Conservation (phyloP, 208 protist species). For the Trichomonas vaginalis region DNA sequence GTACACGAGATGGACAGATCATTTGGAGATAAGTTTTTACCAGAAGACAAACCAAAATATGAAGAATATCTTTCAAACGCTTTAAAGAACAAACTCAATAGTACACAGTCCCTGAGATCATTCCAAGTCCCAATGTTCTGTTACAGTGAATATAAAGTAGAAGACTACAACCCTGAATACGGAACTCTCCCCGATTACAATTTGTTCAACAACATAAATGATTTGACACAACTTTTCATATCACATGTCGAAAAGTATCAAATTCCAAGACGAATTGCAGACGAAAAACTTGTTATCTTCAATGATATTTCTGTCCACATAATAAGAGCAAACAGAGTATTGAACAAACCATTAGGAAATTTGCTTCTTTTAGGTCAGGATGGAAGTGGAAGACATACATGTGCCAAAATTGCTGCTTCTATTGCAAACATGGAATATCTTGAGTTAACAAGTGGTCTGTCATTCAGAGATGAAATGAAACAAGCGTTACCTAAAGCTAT, state of each 20-base stretch:
- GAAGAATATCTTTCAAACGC: background rate
- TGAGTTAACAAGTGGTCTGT: slow-evolving; percentile 49
- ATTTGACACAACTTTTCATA: background rate
- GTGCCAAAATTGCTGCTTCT: slow-evolving; percentile 72
- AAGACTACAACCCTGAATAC: background rate
- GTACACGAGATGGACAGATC: slow-evolving; percentile 85
- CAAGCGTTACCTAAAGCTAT: slow-evolving; percentile 46
- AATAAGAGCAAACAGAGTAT: background rate
- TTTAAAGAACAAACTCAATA: background rate
- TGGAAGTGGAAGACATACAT: slow-evolving; percentile 75
- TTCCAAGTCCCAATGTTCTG: background rate
- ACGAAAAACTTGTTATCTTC: background rate
- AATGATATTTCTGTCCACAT: background rate
- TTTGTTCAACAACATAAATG: background rate
- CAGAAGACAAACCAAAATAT: slow-evolving; percentile 77
- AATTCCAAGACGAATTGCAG: background rate
- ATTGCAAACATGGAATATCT: slow-evolving; percentile 44
- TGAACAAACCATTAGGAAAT: background rate
- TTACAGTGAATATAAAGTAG: background rate
- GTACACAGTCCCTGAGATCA: background rate
- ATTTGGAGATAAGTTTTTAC: slow-evolving; percentile 80
- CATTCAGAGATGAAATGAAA: slow-evolving; percentile 34
- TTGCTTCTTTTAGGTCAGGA: background rate
- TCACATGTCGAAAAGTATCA: background rate
- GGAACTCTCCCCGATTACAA: background rate